Evolutionary conservation across 2,329 filamentous ascomycete genomes (phyloP).

Genomic region (Hypoxylon sp.): DNA sequence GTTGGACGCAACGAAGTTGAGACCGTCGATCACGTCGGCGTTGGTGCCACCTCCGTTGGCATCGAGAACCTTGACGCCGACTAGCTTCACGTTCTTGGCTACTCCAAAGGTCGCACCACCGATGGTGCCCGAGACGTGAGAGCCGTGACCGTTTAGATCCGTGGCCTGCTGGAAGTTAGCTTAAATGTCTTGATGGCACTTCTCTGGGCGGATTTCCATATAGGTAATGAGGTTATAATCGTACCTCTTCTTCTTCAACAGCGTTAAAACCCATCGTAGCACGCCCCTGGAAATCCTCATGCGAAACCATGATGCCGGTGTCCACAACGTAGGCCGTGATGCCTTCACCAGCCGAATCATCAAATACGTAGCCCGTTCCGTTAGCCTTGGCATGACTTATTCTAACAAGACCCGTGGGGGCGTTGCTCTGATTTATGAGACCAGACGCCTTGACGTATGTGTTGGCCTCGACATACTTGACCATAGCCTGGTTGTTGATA

Average conservation of each 20-base stretch:
- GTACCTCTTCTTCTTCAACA: slow-evolving; percentile 57
- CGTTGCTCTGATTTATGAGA: slow-evolving; percentile 66
- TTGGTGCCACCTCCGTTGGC: slow-evolving; percentile 64
- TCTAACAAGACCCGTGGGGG: slow-evolving; percentile 68
- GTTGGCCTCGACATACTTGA: slow-evolving; percentile 69
- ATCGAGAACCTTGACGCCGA: slow-evolving; percentile 75
- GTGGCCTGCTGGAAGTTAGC: slow-evolving; percentile 58
- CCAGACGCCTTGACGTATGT: slow-evolving; percentile 62
- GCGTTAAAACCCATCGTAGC: slow-evolving; percentile 69
- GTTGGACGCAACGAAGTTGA: slow-evolving; percentile 69
- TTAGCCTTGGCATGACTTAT: slow-evolving; percentile 62
- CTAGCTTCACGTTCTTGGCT: slow-evolving; percentile 68
- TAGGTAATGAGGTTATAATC: neutral
- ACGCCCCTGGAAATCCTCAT: slow-evolving; percentile 70
- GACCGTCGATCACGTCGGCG: slow-evolving; percentile 70
- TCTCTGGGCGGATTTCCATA: neutral
- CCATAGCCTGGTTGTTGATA: slow-evolving; percentile 64
- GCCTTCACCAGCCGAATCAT: slow-evolving; percentile 66
- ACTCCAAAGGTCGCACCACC: slow-evolving; percentile 73
- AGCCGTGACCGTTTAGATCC: slow-evolving; percentile 75
- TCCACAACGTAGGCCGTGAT: slow-evolving; percentile 76
- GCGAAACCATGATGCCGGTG: slow-evolving; percentile 71
- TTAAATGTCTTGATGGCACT: neutral
- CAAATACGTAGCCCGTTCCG: slow-evolving; percentile 64
- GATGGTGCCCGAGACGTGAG: slow-evolving; percentile 74